Conservation (phyloP, 2,329 filamentous ascomycete genomes). For the Colletotrichum sp. region DNA sequence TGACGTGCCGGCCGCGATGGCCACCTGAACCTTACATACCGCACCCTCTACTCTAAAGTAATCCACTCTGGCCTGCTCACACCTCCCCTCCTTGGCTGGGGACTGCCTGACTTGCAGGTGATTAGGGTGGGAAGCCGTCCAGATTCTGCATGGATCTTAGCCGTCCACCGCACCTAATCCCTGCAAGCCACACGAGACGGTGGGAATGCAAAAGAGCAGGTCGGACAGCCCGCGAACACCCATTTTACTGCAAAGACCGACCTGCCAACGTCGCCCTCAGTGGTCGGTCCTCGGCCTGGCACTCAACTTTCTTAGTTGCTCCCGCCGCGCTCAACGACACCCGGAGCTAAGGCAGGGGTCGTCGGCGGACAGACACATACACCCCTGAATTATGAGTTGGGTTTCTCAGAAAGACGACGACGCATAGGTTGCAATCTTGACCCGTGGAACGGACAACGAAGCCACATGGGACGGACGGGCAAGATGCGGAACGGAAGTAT, state of each 20-base stretch:
- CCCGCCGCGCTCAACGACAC: slow-evolving; percentile 3
- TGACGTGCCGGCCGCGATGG: slow-evolving; percentile 14
- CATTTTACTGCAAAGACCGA: background rate
- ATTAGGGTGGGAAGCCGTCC: slow-evolving; percentile 22
- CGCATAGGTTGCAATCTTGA: background rate
- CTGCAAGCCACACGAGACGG: slow-evolving; percentile 22
- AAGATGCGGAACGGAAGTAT: background rate
- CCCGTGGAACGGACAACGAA: background rate
- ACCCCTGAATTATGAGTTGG: slow-evolving; percentile 5
- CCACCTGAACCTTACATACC: slow-evolving; percentile 23
- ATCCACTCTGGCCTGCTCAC: slow-evolving; percentile 8
- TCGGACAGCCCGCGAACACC: slow-evolving; percentile 8
- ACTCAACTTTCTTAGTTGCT: slow-evolving; percentile 1
- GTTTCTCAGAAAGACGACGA: background rate
- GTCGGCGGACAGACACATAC: background rate
- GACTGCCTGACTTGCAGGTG: slow-evolving; percentile 24
- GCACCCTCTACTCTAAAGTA: slow-evolving; percentile 15
- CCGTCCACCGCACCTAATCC: slow-evolving; percentile 14
- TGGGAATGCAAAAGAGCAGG: slow-evolving; percentile 8
- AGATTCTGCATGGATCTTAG: slow-evolving; percentile 20
- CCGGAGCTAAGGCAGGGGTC: slow-evolving; percentile 20
- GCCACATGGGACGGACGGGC: background rate
- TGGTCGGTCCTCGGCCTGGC: slow-evolving; percentile 4
- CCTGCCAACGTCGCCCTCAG: background rate
- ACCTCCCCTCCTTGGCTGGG: slow-evolving; percentile 13